These are phyloP conservation scores for Ensete ventricosum DNA, from an alignment of 176 grass and related monocot species.

Conservation along the genomic window DNA sequence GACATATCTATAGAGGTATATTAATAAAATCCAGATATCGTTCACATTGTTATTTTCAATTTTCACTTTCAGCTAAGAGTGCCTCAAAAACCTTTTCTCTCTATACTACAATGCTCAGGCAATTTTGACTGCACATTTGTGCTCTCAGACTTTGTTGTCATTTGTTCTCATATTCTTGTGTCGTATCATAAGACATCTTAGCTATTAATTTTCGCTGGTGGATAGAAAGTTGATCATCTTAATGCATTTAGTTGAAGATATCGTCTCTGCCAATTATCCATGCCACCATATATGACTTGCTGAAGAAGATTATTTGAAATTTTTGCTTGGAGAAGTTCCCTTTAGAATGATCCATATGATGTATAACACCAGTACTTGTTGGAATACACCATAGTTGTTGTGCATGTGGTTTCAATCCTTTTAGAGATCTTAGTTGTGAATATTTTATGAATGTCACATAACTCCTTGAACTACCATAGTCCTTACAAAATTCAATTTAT, in stretches of 20 bases:
- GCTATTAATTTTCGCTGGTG: not conserved
- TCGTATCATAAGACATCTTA: not conserved
- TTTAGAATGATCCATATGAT: not conserved
- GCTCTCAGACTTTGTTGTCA: not conserved
- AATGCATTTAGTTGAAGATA: not conserved
- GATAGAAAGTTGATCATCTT: not conserved
- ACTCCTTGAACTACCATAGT: not conserved
- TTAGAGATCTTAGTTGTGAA: not conserved
- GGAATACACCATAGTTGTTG: no score
- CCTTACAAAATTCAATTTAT: not conserved
- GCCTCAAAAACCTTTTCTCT: not conserved
- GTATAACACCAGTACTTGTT: no score
- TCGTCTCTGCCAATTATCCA: not conserved
- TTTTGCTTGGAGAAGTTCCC: not conserved
- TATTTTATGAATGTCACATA: not conserved
- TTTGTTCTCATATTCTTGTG: not conserved
- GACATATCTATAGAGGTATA: constrained; percentile 96
- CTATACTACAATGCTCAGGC: not conserved
- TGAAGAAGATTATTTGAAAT: not conserved
- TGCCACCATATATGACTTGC: not conserved
- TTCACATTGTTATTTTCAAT: not conserved
- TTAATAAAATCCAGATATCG: not conserved
- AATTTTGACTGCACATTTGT: not conserved
- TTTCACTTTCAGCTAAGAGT: not conserved
- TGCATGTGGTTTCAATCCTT: not conserved